Base-by-base conservation (phyloP, 1,284 basidiomycete genomes). In the Schizophyllum commune region DNA sequence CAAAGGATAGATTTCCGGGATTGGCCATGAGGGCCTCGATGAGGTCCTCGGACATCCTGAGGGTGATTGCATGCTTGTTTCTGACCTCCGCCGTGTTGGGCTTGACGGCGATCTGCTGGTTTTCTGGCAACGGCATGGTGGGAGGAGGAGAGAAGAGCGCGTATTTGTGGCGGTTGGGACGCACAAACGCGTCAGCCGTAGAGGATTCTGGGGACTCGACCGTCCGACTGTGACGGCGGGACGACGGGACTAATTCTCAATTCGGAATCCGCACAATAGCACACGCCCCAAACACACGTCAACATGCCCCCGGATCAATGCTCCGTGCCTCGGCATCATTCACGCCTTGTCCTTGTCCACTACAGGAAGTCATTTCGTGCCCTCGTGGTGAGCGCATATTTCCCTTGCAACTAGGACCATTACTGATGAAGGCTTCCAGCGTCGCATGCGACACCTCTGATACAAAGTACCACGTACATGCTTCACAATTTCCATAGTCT, bases 31-130 rank as follows among this genome's bases (percentile, higher is more conserved):
- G 79, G 0, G 85, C 84, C 56, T 88, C 83, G 61, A 89, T 76
- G 0, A 84, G 83, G 70, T 88, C 86, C 53, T 80, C 76, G 1
- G 88, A 83, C 80, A 91, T 79, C 59, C 86, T 83, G 34, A 91
- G 79, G 59, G 91, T 74, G 81, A 89, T 86, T 54, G 88, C 89
- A 27, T 80, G 77, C 74, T 89, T 89, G 11, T 47, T 11, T 17
- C 17, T 47, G 39, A 13, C 39, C 39, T 47, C 39, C 17, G 39
- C 9, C 13, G 39, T 47, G 39, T 47, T 47, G 39, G 39, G 39
- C 13, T 17, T 11, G 39, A 47, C 39, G 9, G 39, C 9, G 39
- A 47, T 47, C 13, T 11, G 39, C 39, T 47, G 39, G 39, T 47
- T 47, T 13, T 47, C 39, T 47, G 39, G 39, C 39, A 47, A 47